Base-by-base conservation (phyloP, 2,329 filamentous ascomycete species). In the Phoma sp. region DNA sequence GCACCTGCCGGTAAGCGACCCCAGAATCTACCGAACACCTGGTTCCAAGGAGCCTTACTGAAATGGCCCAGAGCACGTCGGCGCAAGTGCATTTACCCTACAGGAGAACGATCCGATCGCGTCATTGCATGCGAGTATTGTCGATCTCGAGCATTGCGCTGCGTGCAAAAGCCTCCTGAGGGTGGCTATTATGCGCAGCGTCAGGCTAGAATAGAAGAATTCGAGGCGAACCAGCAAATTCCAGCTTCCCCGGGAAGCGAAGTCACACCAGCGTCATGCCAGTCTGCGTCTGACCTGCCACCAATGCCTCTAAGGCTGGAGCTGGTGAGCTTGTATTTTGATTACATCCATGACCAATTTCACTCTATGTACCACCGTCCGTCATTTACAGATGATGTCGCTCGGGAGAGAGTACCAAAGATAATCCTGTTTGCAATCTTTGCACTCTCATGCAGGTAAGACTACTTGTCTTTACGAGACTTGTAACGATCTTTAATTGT, bases 301-400 rank as follows among this genome's bases (percentile, higher is more conserved):
- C 53, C 57, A 18, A 55, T 60, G 47, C 47, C 55, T 4, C 33
- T 65, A 33, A 58, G 64, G 43, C 54, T 39, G 13, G 62, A 63
- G 29, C 38, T 66, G 23, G 57, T 62, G 11, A 52, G 44, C 18
- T 47, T 66, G 45, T 66, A 66, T 41, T 66, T 66, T 46, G 62
- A 66, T 45, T 65, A 65, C 54, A 66, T 66, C 0, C 64, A 66
- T 40, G 64, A 66, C 27, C 64, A 66, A 13, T 66, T 64, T 7
- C 64, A 66, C 37, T 66, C 60, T 5, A 62, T 66, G 52, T 66
- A 65, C 10, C 64, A 66, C 8, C 59, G 59, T 14, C 51, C 27
- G 4, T 65, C 62, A 1, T 66, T 66, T 40, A 58, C 61, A 40
- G 57, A 60, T 29, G 57, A 64, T 40, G 60, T 65, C 7, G 47